These are phyloP conservation scores for Gonium pectorale DNA, from an alignment of 139 green algal species.

Conservation along the genomic window DNA sequence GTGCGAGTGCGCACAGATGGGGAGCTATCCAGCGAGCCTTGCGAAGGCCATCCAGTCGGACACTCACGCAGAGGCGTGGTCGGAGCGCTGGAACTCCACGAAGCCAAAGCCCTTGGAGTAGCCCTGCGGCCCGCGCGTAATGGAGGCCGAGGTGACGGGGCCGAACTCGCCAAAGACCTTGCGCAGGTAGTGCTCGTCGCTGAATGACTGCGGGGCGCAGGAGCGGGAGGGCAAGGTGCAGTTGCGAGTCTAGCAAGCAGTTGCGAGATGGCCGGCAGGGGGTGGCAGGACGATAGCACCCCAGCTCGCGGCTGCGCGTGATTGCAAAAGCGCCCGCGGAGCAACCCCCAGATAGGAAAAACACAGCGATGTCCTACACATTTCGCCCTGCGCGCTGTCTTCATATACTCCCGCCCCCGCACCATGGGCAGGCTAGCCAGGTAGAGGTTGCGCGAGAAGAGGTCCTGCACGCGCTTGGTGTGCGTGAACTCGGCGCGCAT, in stretches of 20 bases:
- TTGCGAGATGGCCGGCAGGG: too few relatives aligned
- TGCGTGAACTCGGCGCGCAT: constrained; percentile 60
- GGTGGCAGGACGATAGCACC: too few relatives aligned
- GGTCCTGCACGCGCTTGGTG: constrained; percentile 49
- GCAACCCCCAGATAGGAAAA: too few relatives aligned
- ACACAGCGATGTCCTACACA: too few relatives aligned
- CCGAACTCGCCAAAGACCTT: constrained; percentile 43
- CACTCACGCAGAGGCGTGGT: constrained; percentile 64
- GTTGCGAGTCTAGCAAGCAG: too few relatives aligned
- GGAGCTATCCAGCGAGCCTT: too few relatives aligned
- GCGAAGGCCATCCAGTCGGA: too few relatives aligned
- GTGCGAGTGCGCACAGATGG: too few relatives aligned
- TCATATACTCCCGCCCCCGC: too few relatives aligned
- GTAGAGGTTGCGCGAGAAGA: constrained; percentile 69
- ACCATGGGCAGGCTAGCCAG: constrained; percentile 63
- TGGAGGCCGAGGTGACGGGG: constrained; percentile 22
- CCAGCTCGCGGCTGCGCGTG: too few relatives aligned
- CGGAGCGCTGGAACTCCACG: constrained; percentile 75
- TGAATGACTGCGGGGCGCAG: constrained; percentile 10
- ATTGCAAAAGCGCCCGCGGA: too few relatives aligned
- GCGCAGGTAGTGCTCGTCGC: constrained; percentile 10
- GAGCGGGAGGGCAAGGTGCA: background rate
- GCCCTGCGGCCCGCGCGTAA: constrained; percentile 17
- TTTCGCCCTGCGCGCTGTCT: too few relatives aligned
- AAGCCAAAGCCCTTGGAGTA: constrained; percentile 78